A percentile compares a stretch with the other conserved stretches of the same genome.
Evolutionary conservation across 1,284 basidiomycete genomes (phyloP).

Genomic region (Fistulinella cinereoalba): DNA sequence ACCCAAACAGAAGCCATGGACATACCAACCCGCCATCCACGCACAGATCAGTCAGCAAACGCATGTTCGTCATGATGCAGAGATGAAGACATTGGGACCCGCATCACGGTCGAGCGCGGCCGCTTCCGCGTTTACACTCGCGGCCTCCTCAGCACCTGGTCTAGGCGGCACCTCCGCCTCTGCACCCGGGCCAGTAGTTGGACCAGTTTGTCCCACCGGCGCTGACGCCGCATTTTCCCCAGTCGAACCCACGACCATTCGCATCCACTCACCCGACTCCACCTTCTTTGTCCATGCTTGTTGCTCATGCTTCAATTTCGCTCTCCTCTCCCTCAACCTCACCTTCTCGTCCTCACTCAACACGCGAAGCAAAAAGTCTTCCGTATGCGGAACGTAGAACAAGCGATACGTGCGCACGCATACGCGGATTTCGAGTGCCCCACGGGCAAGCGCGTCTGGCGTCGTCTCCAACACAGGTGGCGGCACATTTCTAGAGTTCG

Average conservation of each 20-base stretch:
- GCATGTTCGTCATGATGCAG: conserved; percentile 12
- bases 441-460: conserved; percentile 50
- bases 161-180: not conserved
- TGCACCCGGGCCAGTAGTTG: not conserved
- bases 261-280: conserved; percentile 15
- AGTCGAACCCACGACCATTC: not conserved
- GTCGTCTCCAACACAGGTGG: conserved; percentile 32
- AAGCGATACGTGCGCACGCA: conserved; percentile 81
- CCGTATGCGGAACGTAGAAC: conserved; percentile 76
- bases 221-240: not conserved
- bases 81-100: not conserved
- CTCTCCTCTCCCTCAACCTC: not conserved
- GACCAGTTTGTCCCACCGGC: too few relatives aligned
- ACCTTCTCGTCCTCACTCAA: conserved; percentile 11
- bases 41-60: too few relatives aligned
- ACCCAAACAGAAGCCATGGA: too few relatives aligned
- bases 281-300: conserved; percentile 17
- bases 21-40: not conserved
- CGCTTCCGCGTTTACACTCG: not conserved
- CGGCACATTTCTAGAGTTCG: conserved; percentile 48
- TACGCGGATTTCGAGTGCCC: conserved; percentile 77
- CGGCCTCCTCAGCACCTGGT: not conserved
- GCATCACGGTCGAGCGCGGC: conserved; percentile 1
- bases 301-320: conserved; percentile 9
- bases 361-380: conserved; percentile 56